A percentile compares a stretch with the other conserved stretches of the same genome.
Conservation (phyloP, 805 yeast genomes). For the Zygotorulaspora florentina region DNA sequence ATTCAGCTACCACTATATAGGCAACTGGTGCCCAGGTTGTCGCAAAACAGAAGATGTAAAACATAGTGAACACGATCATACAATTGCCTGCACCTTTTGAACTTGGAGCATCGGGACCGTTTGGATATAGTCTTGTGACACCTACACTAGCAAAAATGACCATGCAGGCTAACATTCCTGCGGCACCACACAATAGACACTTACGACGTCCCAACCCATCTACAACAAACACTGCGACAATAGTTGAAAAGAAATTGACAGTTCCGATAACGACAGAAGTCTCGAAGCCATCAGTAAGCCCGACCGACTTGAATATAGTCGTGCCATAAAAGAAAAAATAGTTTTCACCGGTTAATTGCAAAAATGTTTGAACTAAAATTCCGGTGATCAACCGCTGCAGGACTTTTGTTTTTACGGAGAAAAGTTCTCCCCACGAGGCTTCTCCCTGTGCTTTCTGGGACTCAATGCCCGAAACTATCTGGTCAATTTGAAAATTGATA, state of each 20-base stretch:
- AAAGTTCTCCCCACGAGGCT: constrained; percentile 61
- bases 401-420: constrained; percentile 64
- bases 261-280: constrained; percentile 57
- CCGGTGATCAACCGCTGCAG: constrained; percentile 46
- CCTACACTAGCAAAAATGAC: constrained; percentile 58
- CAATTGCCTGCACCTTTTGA: constrained; percentile 58
- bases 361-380: constrained; percentile 53
- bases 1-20: constrained; percentile 61
- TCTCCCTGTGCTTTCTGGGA: constrained; percentile 57
- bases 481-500: constrained; percentile 52
- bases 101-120: constrained; percentile 41
- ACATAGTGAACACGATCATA: constrained; percentile 66
- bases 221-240: constrained; percentile 47
- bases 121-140: constrained; percentile 41
- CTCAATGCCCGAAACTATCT: constrained; percentile 56
- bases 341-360: constrained; percentile 64
- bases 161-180: constrained; percentile 44
- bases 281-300: constrained; percentile 53
- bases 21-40: constrained; percentile 72
- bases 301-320: constrained; percentile 57
- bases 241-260: constrained; percentile 55
- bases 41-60: constrained; percentile 68
- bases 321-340: constrained; percentile 66
- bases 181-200: constrained; percentile 45
- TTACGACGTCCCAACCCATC: constrained; percentile 52